These are phyloP conservation scores for Calonectria pseudoreteaudii DNA, from an alignment of 2,329 filamentous ascomycete species.

Conservation along the genomic window DNA sequence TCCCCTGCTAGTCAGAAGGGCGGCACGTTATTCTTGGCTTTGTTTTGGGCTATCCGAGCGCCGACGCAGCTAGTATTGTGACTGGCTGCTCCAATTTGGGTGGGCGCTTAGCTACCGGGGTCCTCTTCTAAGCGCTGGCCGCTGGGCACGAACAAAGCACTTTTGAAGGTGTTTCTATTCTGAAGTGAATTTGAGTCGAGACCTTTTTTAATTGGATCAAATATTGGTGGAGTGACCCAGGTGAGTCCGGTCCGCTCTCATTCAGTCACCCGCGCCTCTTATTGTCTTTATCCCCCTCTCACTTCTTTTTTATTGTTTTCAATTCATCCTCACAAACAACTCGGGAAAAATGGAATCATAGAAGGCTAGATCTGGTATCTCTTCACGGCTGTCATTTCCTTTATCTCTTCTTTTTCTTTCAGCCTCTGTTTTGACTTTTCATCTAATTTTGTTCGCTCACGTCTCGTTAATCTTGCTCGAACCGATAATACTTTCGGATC, in stretches of 20 bases:
- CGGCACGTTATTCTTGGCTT: conserved; percentile 30
- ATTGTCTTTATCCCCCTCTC: conserved; percentile 39
- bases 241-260: conserved; percentile 32
- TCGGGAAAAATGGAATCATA: conserved; percentile 42
- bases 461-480: conserved; percentile 20
- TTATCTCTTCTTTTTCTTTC: conserved; percentile 19
- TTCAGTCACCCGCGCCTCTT: conserved; percentile 35
- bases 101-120: conserved; percentile 39
- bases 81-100: conserved; percentile 36
- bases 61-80: conserved; percentile 30
- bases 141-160: conserved; percentile 31
- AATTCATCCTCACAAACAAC: conserved; percentile 29
- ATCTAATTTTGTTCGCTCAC: conserved; percentile 29
- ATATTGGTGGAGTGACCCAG: conserved; percentile 38
- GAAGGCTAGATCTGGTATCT: conserved; percentile 35
- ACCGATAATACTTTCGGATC: conserved; percentile 1
- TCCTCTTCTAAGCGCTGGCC: conserved; percentile 41
- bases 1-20: conserved; percentile 9
- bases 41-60: conserved; percentile 32
- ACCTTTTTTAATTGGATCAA: conserved; percentile 35
- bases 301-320: conserved; percentile 33
- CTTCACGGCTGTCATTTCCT: conserved; percentile 13
- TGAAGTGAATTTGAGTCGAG: conserved; percentile 26
- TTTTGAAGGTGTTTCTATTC: conserved; percentile 27
- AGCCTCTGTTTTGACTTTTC: conserved; percentile 20